Conservation (phyloP, 352 stramenopile genomes). For the Pythium insidiosum region DNA sequence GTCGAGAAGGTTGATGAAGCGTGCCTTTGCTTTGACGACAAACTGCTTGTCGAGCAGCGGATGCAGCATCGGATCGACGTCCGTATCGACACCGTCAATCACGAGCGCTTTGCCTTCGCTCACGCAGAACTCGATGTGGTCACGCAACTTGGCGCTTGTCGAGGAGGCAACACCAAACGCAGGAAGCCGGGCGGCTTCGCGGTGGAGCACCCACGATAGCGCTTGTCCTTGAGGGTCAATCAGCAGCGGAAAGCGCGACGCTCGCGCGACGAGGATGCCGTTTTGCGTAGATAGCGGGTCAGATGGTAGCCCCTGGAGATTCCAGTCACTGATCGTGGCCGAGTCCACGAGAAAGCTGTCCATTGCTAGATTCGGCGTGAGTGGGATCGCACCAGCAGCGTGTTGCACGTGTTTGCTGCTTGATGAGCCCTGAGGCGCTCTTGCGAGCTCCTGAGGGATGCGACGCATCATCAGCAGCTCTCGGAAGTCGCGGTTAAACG, state of each 20-base stretch:
- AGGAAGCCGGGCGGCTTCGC: constrained; percentile 57
- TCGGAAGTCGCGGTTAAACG: constrained; percentile 86
- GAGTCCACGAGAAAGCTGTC: constrained; percentile 71
- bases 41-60: constrained; percentile 64
- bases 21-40: constrained; percentile 45
- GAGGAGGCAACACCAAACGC: constrained; percentile 43
- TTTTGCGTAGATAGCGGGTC: constrained; percentile 90
- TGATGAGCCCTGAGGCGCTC: too few species aligned
- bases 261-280: constrained; percentile 79
- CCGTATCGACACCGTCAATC: constrained; percentile 65
- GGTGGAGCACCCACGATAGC: constrained; percentile 73
- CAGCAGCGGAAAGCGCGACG: constrained; percentile 71
- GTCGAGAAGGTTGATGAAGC: constrained; percentile 66
- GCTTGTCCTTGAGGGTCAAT: constrained; percentile 90
- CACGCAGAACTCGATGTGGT: constrained; percentile 84
- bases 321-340: constrained; percentile 84
- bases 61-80: constrained; percentile 50
- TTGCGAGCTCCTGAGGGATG: constrained; percentile 64
- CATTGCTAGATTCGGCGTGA: constrained; percentile 51
- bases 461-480: constrained; percentile 46
- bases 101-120: constrained; percentile 83
- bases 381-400: too few species aligned
- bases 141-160: constrained; percentile 55
- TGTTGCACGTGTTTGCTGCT: constrained; percentile 25
- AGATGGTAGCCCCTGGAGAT: constrained; percentile 76